These are phyloP conservation scores for Fusarium lateritium DNA, from an alignment of 2,329 filamentous ascomycete species.

Conservation along the genomic window DNA sequence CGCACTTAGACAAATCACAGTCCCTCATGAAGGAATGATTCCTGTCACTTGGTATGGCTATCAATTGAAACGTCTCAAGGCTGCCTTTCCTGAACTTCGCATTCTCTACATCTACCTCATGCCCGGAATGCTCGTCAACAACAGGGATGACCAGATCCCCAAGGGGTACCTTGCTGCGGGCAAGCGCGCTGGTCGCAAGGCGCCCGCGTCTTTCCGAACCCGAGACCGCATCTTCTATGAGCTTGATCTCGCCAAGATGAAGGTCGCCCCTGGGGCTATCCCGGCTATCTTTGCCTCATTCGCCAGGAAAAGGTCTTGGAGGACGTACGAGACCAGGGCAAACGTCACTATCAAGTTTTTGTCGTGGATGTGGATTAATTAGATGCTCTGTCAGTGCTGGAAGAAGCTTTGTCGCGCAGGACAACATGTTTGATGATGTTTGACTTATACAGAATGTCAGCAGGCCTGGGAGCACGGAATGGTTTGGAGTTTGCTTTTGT, in stretches of 20 bases:
- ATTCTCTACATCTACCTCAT: not conserved
- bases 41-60: not conserved
- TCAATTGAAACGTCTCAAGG: not conserved
- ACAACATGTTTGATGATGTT: not conserved
- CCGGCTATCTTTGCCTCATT: not conserved
- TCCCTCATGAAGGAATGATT: not conserved
- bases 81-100: not conserved
- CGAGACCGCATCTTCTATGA: not conserved
- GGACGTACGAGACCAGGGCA: not conserved
- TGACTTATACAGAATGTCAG: too few species aligned
- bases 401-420: not conserved
- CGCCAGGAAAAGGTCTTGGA: not conserved
- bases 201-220: not conserved
- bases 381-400: not conserved
- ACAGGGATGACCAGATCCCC: not conserved
- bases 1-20: not conserved
- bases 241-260: not conserved
- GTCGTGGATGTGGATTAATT: not conserved
- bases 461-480: too few species aligned
- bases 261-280: not conserved
- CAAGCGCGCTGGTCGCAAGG: fast-evolving
- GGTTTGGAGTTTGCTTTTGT: not conserved
- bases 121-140: not conserved
- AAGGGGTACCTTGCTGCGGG: not conserved
- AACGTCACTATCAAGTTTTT: not conserved